A percentile compares a stretch with the other conserved stretches of the same genome.
Evolutionary conservation across 768 basidiomycete genomes (phyloP).

Genomic region (Zangia roseola): DNA sequence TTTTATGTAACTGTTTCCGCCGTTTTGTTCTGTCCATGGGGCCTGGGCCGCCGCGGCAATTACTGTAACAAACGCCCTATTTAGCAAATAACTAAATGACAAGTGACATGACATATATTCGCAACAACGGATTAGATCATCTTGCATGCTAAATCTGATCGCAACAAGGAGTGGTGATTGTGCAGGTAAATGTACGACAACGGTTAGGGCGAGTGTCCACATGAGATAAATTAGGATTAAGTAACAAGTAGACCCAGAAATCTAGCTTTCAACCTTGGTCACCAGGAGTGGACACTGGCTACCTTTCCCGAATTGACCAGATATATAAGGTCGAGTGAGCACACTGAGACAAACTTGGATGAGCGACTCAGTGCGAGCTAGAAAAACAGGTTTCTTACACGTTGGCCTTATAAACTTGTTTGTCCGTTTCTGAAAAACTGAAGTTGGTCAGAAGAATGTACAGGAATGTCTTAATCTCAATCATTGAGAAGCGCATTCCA

Average conservation of each 20-base stretch:
- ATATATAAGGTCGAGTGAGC: slow-evolving; percentile 62
- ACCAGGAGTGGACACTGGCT: slow-evolving; percentile 63
- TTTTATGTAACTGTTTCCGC: too few species aligned
- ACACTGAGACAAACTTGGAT: slow-evolving; percentile 39
- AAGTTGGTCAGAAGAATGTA: slow-evolving; percentile 71
- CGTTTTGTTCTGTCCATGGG: too few species aligned
- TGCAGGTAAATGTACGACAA: too few species aligned
- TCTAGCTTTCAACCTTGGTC: slow-evolving; percentile 28
- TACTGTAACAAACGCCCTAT: too few species aligned
- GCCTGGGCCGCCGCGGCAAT: too few species aligned
- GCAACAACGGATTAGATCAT: too few species aligned
- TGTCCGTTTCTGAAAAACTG: slow-evolving; percentile 50
- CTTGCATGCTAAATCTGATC: too few species aligned
- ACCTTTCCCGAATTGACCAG: slow-evolving; percentile 52
- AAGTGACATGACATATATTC: too few species aligned
- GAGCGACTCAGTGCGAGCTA: neutral
- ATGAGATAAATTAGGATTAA: neutral
- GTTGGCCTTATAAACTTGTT: slow-evolving; percentile 56
- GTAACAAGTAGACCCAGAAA: neutral
- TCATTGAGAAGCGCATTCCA: slow-evolving; percentile 77
- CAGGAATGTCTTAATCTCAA: slow-evolving; percentile 79
- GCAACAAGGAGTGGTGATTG: too few species aligned
- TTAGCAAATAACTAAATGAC: too few species aligned
- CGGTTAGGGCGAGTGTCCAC: too few species aligned
- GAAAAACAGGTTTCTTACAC: slow-evolving; percentile 44